Percentiles rank a stretch among this genome's conserved stretches.
Conservation (phyloP, 108 stramenopile species). For the Conticribra weissflogii region DNA sequence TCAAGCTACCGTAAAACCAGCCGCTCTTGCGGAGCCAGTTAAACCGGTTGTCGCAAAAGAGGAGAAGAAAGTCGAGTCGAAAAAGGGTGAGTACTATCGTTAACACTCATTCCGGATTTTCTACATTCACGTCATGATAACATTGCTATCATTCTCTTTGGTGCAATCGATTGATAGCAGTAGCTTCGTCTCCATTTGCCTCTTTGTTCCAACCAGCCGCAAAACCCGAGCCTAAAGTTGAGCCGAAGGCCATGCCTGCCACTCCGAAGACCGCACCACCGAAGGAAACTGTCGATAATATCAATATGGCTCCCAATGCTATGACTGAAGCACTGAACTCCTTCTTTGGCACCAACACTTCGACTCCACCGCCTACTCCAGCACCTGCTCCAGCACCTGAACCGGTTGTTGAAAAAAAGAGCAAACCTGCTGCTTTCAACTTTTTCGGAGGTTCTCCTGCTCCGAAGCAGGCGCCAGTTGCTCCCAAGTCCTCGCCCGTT, state of each 20-base stretch:
- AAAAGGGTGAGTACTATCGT: too few relatives aligned
- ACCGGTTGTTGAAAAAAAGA: conserved; percentile 5
- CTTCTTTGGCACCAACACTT: conserved; percentile 38
- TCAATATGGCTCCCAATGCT: conserved; percentile 42
- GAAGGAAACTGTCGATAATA: conserved; percentile 14
- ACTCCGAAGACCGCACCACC: conserved; percentile 5
- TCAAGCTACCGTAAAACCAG: conserved; percentile 16
- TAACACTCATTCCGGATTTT: too few relatives aligned
- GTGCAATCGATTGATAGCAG: conserved; percentile 9
- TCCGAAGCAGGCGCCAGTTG: conserved; percentile 17
- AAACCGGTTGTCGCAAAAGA: conserved; percentile 22
- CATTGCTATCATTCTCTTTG: too few relatives aligned
- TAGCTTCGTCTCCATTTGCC: conserved; percentile 20
- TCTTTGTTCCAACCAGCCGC: conserved; percentile 30
- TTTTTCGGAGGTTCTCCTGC: conserved; percentile 33
- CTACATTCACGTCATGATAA: too few relatives aligned
- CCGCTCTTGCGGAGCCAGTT: conserved; percentile 20
- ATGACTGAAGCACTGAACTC: conserved; percentile 56
- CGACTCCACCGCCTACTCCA: conserved; percentile 33
- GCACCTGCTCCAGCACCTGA: conserved; percentile 36
- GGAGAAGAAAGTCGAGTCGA: conserved; percentile 22
- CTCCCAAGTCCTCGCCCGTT: conserved; percentile 24
- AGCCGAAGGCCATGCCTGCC: conserved; percentile 11
- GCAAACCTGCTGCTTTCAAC: conserved; percentile 32
- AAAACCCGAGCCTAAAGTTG: conserved; percentile 29